Base-by-base conservation (phyloP, 2,329 filamentous ascomycete genomes). In the Neonectria neomacrospora region DNA sequence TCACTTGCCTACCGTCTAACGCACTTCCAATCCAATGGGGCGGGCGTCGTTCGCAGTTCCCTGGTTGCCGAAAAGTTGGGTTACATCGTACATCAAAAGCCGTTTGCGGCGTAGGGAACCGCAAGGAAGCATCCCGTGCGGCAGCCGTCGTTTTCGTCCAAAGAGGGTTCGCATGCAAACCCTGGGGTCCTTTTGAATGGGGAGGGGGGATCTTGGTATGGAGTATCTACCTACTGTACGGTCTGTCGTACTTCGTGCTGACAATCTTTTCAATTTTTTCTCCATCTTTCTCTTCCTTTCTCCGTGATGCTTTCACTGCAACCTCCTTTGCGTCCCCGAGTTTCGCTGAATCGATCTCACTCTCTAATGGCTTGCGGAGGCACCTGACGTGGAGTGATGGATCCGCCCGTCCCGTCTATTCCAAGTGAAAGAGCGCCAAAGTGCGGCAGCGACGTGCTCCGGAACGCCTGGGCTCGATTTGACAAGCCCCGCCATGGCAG, bases 381-480 rank as follows among this genome's bases (percentile, higher is more conserved):
- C 23, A 26, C 23, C 23, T 3, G 23, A 26, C 23, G 23, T 6
- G 23, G 23, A 26, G 3, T 26, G 23, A 26, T 26, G 23, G 23
- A 26, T 26, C 23, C 23, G 23, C 23, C 23, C 23, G 26, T n/a
- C 16, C 26, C 28, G n/a, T 22, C 28, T 12, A 34, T 34, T 30
- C 32, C 32, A 37, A 8, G 12, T 12, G 37, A 12, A 26, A 26
- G 45, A 58, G 55, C 55, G 55, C 51, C 55, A 58, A 52, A 51
- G 18, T 34, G 39, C 47, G 55, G 37, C 55, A 30, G 54, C 44
- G 22, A 34, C 37, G 42, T 30, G 30, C 20, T 55, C 41, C 32
- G 47, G 44, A 54, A 58, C 48, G 48, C 60, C 10, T 18, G 34
- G 16, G 34, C 48, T 48, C 59, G 28, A 48, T 55, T 48, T 62